Evolutionary conservation across 2,329 filamentous ascomycete genomes (phyloP).

Genomic region (Akanthomyces muscarius): DNA sequence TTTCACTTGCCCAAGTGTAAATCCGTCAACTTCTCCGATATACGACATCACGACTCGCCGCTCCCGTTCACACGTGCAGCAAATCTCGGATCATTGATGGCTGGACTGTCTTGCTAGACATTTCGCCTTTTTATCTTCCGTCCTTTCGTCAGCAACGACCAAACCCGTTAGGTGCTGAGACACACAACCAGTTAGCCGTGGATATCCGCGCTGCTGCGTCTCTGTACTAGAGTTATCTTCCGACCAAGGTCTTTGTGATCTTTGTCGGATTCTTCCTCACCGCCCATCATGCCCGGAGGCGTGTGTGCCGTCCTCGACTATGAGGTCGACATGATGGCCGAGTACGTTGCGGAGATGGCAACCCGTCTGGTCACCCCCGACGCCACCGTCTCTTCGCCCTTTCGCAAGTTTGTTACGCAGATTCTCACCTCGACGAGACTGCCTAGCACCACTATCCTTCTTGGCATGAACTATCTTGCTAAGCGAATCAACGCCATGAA

Average conservation of each 20-base stretch:
- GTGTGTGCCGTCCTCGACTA: constrained; percentile 94
- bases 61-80: not conserved
- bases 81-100: constrained; percentile 30
- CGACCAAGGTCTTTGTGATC: constrained; percentile 39
- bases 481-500: constrained; percentile 76
- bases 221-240: constrained; percentile 21
- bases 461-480: constrained; percentile 85
- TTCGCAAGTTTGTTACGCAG: constrained; percentile 88
- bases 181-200: constrained; percentile 1
- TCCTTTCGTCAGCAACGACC: not conserved
- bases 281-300: constrained; percentile 65
- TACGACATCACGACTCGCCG: not conserved
- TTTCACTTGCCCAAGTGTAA: not conserved
- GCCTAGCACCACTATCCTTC: constrained; percentile 84
- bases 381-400: constrained; percentile 59
- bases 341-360: constrained; percentile 90
- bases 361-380: constrained; percentile 54
- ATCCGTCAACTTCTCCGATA: not conserved
- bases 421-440: constrained; percentile 86
- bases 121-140: constrained; percentile 1
- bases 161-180: constrained; percentile 13
- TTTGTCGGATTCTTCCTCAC: constrained; percentile 34
- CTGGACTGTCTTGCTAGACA: constrained; percentile 27
- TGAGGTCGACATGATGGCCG: constrained; percentile 92
- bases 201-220: constrained; percentile 17